These are phyloP conservation scores for Haplosporangium gracile DNA, from an alignment of 192 early-diverging fungal genomes.

Conservation along the genomic window DNA sequence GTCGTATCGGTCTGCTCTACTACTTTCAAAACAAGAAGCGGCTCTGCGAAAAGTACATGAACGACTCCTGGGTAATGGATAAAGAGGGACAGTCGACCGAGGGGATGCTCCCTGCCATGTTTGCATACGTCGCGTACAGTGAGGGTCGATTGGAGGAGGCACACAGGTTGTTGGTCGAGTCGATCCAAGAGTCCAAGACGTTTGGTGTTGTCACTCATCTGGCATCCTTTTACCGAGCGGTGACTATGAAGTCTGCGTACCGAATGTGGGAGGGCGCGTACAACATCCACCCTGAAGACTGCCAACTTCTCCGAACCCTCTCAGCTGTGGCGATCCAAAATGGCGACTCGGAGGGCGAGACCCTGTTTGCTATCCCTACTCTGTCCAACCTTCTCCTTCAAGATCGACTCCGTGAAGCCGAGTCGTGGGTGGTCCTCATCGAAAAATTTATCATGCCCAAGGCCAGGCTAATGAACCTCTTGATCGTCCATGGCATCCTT, in stretches of 20 bases:
- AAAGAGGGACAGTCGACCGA: slow-evolving; percentile 44
- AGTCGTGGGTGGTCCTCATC: slow-evolving; percentile 51
- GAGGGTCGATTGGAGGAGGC: slow-evolving; percentile 55
- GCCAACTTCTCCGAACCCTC: slow-evolving; percentile 47
- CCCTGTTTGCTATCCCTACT: slow-evolving; percentile 59
- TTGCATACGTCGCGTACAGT: slow-evolving; percentile 57
- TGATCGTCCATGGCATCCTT: slow-evolving; percentile 56
- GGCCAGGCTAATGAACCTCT: slow-evolving; percentile 45
- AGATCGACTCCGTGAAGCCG: slow-evolving; percentile 53
- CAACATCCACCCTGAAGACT: slow-evolving; percentile 48
- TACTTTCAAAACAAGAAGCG: slow-evolving; percentile 59
- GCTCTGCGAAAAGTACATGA: slow-evolving; percentile 53
- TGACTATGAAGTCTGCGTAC: slow-evolving; percentile 51
- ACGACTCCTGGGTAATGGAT: slow-evolving; percentile 29
- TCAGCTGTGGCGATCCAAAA: slow-evolving; percentile 59
- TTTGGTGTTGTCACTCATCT: slow-evolving; percentile 59
- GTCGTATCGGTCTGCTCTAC: slow-evolving; percentile 46
- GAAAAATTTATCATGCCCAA: slow-evolving; percentile 54
- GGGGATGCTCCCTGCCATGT: slow-evolving; percentile 51
- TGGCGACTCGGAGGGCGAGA: slow-evolving; percentile 61
- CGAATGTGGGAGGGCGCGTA: slow-evolving; percentile 63
- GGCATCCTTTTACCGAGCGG: slow-evolving; percentile 61
- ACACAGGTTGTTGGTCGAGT: slow-evolving; percentile 39
- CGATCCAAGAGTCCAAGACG: slow-evolving; percentile 52
- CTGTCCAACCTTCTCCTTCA: slow-evolving; percentile 54